phyloP scores from a whole-genome alignment of 768 basidiomycete species.

The Hypholoma fasciculare region DNA sequence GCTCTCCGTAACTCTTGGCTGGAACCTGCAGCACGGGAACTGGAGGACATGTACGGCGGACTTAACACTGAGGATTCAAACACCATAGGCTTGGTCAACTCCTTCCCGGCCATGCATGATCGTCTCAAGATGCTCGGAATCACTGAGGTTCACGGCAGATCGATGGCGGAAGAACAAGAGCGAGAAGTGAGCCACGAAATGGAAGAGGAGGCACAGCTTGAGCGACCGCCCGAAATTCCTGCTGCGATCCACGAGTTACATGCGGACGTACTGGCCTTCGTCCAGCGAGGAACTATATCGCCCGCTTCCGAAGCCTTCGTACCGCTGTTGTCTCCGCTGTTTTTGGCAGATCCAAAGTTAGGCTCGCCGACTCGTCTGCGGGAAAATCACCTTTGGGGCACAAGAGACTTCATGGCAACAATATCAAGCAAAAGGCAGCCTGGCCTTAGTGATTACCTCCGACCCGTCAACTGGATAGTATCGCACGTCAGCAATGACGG shows the following conservation, averaged over 20 bases:
- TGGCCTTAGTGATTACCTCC: constrained; percentile 28
- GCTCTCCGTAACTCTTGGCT: constrained; percentile 31
- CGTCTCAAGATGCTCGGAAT: constrained; percentile 27
- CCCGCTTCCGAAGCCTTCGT: constrained; percentile 16
- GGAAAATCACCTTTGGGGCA: constrained; percentile 27
- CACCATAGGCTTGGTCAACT: not conserved
- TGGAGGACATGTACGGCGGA: constrained; percentile 35
- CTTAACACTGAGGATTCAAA: not conserved
- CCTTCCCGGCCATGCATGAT: constrained; percentile 20
- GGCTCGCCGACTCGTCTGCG: constrained; percentile 9
- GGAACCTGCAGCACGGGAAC: constrained; percentile 34
- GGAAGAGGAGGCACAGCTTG: constrained; percentile 39
- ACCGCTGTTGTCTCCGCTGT: constrained; percentile 17
- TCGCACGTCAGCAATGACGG: constrained; percentile 14
- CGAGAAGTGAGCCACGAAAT: constrained; percentile 44
- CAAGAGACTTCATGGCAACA: constrained; percentile 34
- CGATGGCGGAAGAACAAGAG: constrained; percentile 50
- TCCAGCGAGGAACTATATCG: constrained; percentile 27
- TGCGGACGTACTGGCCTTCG: constrained; percentile 23
- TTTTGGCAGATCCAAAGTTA: constrained; percentile 7
- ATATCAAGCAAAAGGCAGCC: constrained; percentile 15
- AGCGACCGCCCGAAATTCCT: constrained; percentile 30
- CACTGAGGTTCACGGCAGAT: constrained; percentile 12
- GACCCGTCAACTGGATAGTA: constrained; percentile 45
- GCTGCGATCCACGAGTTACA: constrained; percentile 28